Conservation (phyloP, 768 basidiomycete genomes). For the Pleurotus platypus region DNA sequence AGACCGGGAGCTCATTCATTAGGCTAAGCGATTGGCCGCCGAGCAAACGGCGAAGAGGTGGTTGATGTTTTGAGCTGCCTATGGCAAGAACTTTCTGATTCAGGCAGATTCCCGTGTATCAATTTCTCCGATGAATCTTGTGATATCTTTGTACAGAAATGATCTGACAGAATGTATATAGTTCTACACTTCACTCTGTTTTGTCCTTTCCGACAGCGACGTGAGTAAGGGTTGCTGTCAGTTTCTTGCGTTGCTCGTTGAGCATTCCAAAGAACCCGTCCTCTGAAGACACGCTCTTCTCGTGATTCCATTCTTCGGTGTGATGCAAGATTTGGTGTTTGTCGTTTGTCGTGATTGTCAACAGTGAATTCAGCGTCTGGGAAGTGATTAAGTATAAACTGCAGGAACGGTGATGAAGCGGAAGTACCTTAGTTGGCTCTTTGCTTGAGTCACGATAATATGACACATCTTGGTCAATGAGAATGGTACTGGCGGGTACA, state of each 20-base stretch:
- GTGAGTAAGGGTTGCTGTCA: constrained; percentile 32
- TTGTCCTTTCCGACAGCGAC: constrained; percentile 22
- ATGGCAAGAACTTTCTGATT: background rate
- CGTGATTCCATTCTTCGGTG: constrained; percentile 44
- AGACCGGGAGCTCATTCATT: background rate
- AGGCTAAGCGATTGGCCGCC: constrained; percentile 64
- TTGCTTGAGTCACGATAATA: constrained; percentile 35
- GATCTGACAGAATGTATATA: no score
- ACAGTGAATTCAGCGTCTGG: constrained; percentile 36
- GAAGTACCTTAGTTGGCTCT: constrained; percentile 36
- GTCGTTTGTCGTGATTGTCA: constrained; percentile 36
- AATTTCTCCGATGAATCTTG: no score
- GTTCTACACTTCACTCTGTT: no score
- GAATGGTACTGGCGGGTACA: constrained; percentile 30
- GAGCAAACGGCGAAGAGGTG: constrained; percentile 59
- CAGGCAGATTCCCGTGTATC: background rate
- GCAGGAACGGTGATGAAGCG: background rate
- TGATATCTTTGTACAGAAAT: no score
- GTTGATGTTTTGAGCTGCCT: constrained; percentile 29
- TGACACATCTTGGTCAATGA: constrained; percentile 45
- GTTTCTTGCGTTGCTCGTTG: constrained; percentile 41
- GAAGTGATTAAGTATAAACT: background rate
- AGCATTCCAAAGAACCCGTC: constrained; percentile 42
- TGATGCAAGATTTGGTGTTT: constrained; percentile 33
- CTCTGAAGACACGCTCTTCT: constrained; percentile 28